Evolutionary conservation across 306 rosid species (phyloP), one percentile per base, ranked within the genome.

Genomic region (Phaseolus lunatus): DNA sequence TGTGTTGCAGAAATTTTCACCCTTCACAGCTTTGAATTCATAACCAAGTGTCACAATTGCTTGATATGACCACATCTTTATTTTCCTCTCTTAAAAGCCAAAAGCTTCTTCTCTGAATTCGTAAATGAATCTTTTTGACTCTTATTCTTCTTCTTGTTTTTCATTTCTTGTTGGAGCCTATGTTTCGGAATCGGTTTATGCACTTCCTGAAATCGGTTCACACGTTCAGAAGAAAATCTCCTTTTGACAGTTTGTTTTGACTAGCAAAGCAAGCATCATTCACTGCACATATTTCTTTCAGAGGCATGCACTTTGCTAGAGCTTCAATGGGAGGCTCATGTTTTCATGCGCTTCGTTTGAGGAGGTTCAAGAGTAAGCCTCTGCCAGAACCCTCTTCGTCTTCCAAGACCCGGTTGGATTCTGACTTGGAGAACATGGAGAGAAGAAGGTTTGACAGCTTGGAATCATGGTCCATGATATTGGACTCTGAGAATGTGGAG

Each of bases 401-500:
- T 9, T 81, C 93, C n/a, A 91, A 79, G 66, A 14, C 82, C 29
- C 84, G 79, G 79, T 47, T 79, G 78, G 80, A 87, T 73, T 86
- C 88, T 14, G 95, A 91, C 9, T 72, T 84, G 79, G 87, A 91
- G 70, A 92, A 72, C 78, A 78, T 94, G 97, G 98, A 94, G 48
- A 84, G 98, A 78, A 92, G 53, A 85, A 85, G 98, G 67, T 94
- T 92, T 77, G 98, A 94, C 64, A 92, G 98, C 85, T 16, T 94
- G 91, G 98, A 94, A n/a, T 94, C 98, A 37, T 94, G 98, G 97
- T 94, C 98, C 1, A 88, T 94, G 98, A 92, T 94, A 80, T 83
- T 94, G 82, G 98, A 94, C 73, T 90, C 97, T 2, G 98, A 94
- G 80, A 94, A 94, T 89, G 90, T 92, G 78, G 98, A 94, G 68